Conservation (phyloP, 345 rosid species). For the Lenwebbia sp. region DNA sequence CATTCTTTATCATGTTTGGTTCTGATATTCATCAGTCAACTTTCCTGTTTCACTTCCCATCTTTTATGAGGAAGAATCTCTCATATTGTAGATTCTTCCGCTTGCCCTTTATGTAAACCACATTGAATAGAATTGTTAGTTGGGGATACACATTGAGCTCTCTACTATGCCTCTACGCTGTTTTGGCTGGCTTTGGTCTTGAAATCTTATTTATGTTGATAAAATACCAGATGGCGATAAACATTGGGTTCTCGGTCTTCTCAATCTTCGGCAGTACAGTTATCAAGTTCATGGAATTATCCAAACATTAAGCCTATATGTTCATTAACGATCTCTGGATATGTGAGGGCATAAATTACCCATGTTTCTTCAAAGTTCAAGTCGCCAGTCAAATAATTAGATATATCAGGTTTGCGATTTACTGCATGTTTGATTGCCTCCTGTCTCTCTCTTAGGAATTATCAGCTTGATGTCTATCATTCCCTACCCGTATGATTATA, state of each 20-base stretch:
- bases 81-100: neutral
- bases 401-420: neutral
- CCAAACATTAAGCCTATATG: neutral
- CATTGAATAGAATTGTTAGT: neutral
- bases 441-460: neutral
- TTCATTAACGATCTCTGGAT: neutral
- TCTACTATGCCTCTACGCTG: neutral
- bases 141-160: neutral
- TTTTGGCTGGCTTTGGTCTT: neutral
- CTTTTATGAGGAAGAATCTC: neutral
- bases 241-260: neutral
- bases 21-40: neutral
- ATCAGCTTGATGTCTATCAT: neutral
- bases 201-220: neutral
- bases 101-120: neutral
- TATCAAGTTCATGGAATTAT: neutral
- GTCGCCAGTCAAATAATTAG: neutral
- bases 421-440: neutral
- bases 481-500: neutral
- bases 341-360: neutral
- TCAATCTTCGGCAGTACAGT: neutral
- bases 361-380: neutral
- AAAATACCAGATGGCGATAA: neutral
- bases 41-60: neutral
- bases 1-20: neutral